A percentile compares a stretch with the other conserved stretches of the same genome.
Evolutionary conservation across 2,329 filamentous ascomycete genomes (phyloP).

Genomic region (Monosporascus sp.): DNA sequence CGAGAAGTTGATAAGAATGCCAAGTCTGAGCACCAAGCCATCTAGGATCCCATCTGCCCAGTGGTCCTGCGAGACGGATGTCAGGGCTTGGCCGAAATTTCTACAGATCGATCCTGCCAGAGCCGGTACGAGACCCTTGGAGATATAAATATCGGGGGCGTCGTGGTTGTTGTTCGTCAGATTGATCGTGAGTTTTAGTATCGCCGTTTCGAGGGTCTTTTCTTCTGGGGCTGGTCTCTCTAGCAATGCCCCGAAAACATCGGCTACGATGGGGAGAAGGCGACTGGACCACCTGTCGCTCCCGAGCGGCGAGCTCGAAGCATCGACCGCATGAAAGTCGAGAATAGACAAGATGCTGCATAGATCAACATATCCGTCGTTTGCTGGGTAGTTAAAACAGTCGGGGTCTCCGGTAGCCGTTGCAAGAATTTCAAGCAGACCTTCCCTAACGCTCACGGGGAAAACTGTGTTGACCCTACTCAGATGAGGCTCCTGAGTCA

Average conservation of each 20-base stretch:
- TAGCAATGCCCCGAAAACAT: slow-evolving; percentile 38
- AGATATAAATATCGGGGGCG: slow-evolving; percentile 65
- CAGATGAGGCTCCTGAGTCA: slow-evolving; percentile 44
- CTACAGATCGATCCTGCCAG: slow-evolving; percentile 46
- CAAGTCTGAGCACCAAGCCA: slow-evolving; percentile 70
- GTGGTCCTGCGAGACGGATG: slow-evolving; percentile 42
- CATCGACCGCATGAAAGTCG: slow-evolving; percentile 47
- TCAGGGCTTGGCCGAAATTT: slow-evolving; percentile 43
- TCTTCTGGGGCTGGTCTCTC: slow-evolving; percentile 28
- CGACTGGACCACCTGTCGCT: slow-evolving; percentile 41
- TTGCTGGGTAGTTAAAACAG: slow-evolving; percentile 32
- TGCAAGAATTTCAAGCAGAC: slow-evolving; percentile 41
- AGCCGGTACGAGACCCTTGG: slow-evolving; percentile 46
- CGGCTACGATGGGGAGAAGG: slow-evolving; percentile 48
- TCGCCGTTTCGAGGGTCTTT: slow-evolving; percentile 38
- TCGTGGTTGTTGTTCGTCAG: slow-evolving; percentile 74
- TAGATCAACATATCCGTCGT: slow-evolving; percentile 30
- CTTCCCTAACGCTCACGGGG: slow-evolving; percentile 40
- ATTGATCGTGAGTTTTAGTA: slow-evolving; percentile 73
- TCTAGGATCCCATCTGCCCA: slow-evolving; percentile 54
- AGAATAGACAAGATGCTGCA: slow-evolving; percentile 44
- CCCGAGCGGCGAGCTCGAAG: slow-evolving; percentile 35
- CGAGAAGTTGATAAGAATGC: slow-evolving; percentile 80
- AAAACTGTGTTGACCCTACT: slow-evolving; percentile 46
- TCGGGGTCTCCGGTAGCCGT: slow-evolving; percentile 26